These are phyloP conservation scores for Nicotiana tabacum DNA, from an alignment of 257 asterid genomes.

Conservation along the genomic window DNA sequence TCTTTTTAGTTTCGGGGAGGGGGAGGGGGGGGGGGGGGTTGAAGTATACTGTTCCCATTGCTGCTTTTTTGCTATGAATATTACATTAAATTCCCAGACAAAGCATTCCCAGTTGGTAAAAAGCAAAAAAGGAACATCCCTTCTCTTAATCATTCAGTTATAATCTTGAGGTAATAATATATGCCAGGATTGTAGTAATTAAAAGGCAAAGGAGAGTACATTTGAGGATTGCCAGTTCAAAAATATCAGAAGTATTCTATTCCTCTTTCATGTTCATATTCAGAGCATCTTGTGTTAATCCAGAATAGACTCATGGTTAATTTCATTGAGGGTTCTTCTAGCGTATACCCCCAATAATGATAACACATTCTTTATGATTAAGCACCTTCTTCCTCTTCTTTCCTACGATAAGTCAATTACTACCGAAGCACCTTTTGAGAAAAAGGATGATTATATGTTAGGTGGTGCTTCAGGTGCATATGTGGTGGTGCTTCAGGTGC, in stretches of 20 bases:
- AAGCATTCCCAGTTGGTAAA: too few relatives aligned
- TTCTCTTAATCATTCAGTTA: not conserved
- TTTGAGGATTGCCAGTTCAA: not conserved
- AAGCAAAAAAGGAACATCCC: not conserved
- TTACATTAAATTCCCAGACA: not conserved
- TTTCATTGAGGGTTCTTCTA: not conserved
- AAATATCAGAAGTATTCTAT: not conserved
- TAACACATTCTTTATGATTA: too few relatives aligned
- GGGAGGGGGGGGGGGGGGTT: too few relatives aligned
- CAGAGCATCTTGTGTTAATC: not conserved
- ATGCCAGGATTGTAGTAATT: not conserved
- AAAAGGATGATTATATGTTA: too few relatives aligned
- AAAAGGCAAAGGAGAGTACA: not conserved
- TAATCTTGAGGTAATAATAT: not conserved
- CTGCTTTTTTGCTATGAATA: not conserved
- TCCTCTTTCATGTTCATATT: not conserved
- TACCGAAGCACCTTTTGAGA: too few relatives aligned
- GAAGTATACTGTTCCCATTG: not conserved
- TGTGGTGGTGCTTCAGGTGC: too few relatives aligned
- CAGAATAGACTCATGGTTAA: not conserved
- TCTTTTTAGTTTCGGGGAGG: not conserved
- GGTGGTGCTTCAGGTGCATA: too few relatives aligned
- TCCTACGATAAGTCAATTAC: too few relatives aligned
- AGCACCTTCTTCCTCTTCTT: too few relatives aligned
- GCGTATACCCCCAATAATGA: not conserved